Evolutionary conservation across 2,329 filamentous ascomycete species (phyloP).

Genomic region (Pseudogymnoascus sp.): DNA sequence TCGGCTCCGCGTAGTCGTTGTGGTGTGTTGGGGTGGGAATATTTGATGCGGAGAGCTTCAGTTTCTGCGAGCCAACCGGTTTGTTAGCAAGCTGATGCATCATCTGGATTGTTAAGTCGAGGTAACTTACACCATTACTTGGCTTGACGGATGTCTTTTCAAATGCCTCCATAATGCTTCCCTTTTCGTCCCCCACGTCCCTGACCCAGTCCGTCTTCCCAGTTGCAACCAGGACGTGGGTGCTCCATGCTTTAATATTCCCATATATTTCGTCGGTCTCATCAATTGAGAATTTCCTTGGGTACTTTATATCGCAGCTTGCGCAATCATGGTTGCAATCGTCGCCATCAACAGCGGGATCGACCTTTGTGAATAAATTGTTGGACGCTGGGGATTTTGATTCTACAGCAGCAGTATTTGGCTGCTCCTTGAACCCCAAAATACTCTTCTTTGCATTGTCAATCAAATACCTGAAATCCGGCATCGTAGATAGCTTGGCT

Average conservation of each 20-base stretch:
- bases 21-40: conserved; percentile 70
- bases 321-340: conserved; percentile 85
- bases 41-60: conserved; percentile 90
- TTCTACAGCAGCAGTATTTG: background rate
- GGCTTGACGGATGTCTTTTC: conserved; percentile 48
- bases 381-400: conserved; percentile 14
- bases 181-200: conserved; percentile 81
- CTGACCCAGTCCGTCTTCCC: conserved; percentile 92
- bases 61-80: conserved; percentile 45
- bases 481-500: background rate
- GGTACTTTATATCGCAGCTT: conserved; percentile 71
- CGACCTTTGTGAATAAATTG: conserved; percentile 64
- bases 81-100: background rate
- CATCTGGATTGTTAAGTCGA: background rate
- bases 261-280: conserved; percentile 75
- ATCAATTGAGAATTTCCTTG: conserved; percentile 65
- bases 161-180: conserved; percentile 74
- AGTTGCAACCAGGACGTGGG: conserved; percentile 88
- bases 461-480: conserved; percentile 23
- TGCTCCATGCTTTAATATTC: conserved; percentile 76
- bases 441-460: conserved; percentile 22
- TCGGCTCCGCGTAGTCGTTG: conserved; percentile 59
- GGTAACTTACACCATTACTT: conserved; percentile 56
- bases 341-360: conserved; percentile 73
- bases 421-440: conserved; percentile 22